Conservation (phyloP, 495 filamentous ascomycete genomes). For the Coniosporium apollinis region DNA sequence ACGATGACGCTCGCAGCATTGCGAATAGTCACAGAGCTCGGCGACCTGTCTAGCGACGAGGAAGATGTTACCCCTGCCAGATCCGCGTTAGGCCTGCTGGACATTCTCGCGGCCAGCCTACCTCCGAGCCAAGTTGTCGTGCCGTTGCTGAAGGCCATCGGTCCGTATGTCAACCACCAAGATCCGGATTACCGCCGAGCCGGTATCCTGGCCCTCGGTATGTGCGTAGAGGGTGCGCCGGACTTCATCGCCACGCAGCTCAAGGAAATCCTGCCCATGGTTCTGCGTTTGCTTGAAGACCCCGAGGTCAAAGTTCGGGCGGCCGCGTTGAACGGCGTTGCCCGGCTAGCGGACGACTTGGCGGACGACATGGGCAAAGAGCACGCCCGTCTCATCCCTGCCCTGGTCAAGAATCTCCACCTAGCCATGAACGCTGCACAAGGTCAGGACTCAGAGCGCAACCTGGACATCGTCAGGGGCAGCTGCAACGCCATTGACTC, state of each 20-base stretch:
- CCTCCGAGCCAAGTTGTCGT: conserved; percentile 92
- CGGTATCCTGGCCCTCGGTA: conserved; percentile 79
- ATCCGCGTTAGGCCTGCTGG: conserved; percentile 73
- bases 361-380: conserved; percentile 72
- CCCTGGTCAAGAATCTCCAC: conserved; percentile 75
- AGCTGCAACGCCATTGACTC: conserved; percentile 85
- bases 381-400: conserved; percentile 66
- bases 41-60: conserved; percentile 49
- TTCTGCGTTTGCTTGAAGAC: conserved; percentile 74
- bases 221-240: conserved; percentile 89
- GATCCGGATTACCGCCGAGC: conserved; percentile 71
- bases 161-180: conserved; percentile 53
- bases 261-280: conserved; percentile 65
- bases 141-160: conserved; percentile 70
- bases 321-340: conserved; percentile 69
- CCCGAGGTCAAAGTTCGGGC: conserved; percentile 65
- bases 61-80: conserved; percentile 82
- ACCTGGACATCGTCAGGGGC: conserved; percentile 68
- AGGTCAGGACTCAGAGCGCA: conserved; percentile 45
- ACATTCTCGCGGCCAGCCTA: conserved; percentile 70
- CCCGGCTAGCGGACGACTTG: conserved; percentile 80
- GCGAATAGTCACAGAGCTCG: conserved; percentile 75
- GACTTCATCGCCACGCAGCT: conserved; percentile 90
- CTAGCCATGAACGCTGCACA: conserved; percentile 40
- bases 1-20: conserved; percentile 73